These are phyloP conservation scores for Clavaria fumosa DNA, from an alignment of 768 basidiomycete genomes.

Conservation along the genomic window DNA sequence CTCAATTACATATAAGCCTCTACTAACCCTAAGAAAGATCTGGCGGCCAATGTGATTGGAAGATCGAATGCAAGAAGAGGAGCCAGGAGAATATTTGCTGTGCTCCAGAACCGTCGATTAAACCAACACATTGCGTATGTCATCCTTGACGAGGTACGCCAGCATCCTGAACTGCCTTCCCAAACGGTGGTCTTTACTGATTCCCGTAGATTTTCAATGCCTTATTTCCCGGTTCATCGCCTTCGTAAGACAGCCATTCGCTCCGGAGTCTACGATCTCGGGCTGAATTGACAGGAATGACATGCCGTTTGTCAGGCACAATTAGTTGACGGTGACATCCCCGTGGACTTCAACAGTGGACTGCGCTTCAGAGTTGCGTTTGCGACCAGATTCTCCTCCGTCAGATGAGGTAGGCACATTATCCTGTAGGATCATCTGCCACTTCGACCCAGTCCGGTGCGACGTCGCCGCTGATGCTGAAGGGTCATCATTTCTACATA, in stretches of 20 bases:
- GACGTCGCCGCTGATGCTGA: slow-evolving; percentile 37
- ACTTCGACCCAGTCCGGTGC: too few species aligned
- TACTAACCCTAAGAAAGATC: slow-evolving; percentile 32
- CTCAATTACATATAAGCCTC: neutral
- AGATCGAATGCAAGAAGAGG: slow-evolving; percentile 87
- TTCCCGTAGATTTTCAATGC: slow-evolving; percentile 35
- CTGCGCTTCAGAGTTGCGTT: too few species aligned
- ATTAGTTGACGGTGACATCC: too few species aligned
- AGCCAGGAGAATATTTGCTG: slow-evolving; percentile 83
- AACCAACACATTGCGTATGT: slow-evolving; percentile 88
- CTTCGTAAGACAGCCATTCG: slow-evolving; percentile 5
- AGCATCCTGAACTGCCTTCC: neutral
- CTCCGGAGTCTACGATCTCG: too few species aligned
- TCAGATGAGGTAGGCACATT: too few species aligned
- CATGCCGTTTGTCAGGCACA: too few species aligned
- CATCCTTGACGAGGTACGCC: slow-evolving; percentile 73
- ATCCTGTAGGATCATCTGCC: too few species aligned
- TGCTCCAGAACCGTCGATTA: slow-evolving; percentile 84
- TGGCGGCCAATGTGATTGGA: slow-evolving; percentile 98
- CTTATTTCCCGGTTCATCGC: slow-evolving; percentile 38
- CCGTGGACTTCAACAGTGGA: too few species aligned
- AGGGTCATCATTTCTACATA: slow-evolving; percentile 49
- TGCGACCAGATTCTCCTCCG: too few species aligned
- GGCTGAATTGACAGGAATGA: too few species aligned
- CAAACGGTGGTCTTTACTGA: too few species aligned